phyloP scores from a whole-genome alignment of 768 basidiomycete genomes.

The Asterophora parasitica region DNA sequence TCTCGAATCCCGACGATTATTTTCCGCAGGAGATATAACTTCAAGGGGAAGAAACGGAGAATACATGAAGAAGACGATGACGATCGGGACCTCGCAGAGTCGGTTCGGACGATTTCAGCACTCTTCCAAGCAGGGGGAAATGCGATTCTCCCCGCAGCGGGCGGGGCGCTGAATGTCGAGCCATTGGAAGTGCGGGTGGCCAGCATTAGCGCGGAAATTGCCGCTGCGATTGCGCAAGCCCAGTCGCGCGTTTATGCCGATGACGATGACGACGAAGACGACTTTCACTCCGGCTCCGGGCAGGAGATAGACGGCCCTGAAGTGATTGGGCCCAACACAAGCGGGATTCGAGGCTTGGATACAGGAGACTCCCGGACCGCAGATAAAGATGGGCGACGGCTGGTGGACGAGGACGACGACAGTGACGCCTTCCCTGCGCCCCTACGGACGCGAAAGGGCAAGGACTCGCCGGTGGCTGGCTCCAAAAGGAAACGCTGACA shows the following conservation, averaged over 20 bases:
- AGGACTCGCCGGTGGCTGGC: slow-evolving; percentile 46
- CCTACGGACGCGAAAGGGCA: slow-evolving; percentile 62
- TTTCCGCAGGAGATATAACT: slow-evolving; percentile 61
- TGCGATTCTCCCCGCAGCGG: slow-evolving; percentile 22
- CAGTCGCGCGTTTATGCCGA: slow-evolving; percentile 57
- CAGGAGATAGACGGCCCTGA: slow-evolving; percentile 46
- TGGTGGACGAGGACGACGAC: slow-evolving; percentile 58
- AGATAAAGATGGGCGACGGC: slow-evolving; percentile 21
- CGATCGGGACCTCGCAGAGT: slow-evolving; percentile 65
- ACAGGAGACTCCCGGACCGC: slow-evolving; percentile 21
- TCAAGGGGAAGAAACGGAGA: slow-evolving; percentile 68
- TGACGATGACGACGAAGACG: slow-evolving; percentile 46
- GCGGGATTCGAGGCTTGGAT: slow-evolving; percentile 50
- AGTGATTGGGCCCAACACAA: slow-evolving; percentile 55
- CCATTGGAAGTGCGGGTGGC: slow-evolving; percentile 63
- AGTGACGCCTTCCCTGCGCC: slow-evolving; percentile 72
- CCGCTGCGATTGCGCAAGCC: slow-evolving; percentile 73
- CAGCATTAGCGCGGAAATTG: slow-evolving; percentile 77
- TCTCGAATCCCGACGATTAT: not conserved
- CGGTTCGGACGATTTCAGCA: slow-evolving; percentile 71
- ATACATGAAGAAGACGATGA: slow-evolving; percentile 47
- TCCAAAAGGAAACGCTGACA: slow-evolving; percentile 63
- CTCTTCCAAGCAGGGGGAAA: slow-evolving; percentile 50
- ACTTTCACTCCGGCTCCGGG: slow-evolving; percentile 45
- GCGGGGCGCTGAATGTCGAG: slow-evolving; percentile 33